Evolutionary conservation across 2,329 filamentous ascomycete species (phyloP).

Genomic region (Rhynchosporium graminicola): DNA sequence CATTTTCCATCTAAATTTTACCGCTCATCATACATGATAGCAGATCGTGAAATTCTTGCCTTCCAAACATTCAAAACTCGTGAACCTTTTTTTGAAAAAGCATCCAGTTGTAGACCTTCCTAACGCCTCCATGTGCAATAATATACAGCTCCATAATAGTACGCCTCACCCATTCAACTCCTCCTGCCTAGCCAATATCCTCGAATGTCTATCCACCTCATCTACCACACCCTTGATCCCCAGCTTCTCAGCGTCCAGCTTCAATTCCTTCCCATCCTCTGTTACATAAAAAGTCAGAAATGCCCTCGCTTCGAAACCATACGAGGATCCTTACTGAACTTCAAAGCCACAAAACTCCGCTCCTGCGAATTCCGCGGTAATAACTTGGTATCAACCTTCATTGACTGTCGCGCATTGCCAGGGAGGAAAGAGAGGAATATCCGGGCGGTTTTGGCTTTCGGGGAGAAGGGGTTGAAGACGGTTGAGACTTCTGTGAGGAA

Average conservation of each 20-base stretch:
- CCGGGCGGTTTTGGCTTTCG: constrained; percentile 76
- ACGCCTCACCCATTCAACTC: constrained; percentile 59
- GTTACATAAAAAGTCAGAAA: constrained; percentile 21
- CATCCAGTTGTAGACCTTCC: constrained; percentile 7
- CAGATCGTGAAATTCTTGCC: too few relatives aligned
- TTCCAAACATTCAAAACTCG: too few relatives aligned
- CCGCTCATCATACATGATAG: too few relatives aligned
- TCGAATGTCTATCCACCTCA: constrained; percentile 88
- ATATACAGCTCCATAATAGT: constrained; percentile 16
- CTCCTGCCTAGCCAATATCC: constrained; percentile 77
- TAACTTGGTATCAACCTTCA: constrained; percentile 77
- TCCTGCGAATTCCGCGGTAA: constrained; percentile 70
- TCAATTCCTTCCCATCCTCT: constrained; percentile 94
- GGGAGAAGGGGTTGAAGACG: constrained; percentile 89
- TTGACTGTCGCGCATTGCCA: constrained; percentile 72
- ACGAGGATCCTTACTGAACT: constrained; percentile 70
- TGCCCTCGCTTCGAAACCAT: neutral
- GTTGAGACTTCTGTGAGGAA: constrained; percentile 84
- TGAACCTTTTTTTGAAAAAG: neutral
- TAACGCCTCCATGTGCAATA: constrained; percentile 38
- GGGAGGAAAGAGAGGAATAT: constrained; percentile 86
- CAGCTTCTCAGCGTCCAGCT: constrained; percentile 76
- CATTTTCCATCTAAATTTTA: neutral
- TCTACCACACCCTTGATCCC: constrained; percentile 84
- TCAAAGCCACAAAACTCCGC: constrained; percentile 69